These are phyloP conservation scores for Penicillium janthinellum DNA, from an alignment of 2,329 filamentous ascomycete species.

Conservation along the genomic window DNA sequence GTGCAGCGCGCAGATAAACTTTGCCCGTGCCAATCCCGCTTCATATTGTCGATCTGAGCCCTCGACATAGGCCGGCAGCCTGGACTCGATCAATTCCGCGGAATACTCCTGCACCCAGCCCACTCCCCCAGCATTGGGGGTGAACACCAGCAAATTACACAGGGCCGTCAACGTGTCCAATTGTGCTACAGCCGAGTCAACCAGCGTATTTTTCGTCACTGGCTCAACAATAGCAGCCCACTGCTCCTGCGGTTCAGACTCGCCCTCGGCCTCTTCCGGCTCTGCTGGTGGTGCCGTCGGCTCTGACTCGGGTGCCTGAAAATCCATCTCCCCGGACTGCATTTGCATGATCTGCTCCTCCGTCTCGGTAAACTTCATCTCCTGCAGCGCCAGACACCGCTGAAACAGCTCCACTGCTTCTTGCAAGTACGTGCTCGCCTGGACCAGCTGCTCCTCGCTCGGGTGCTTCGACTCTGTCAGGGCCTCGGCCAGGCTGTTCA, in stretches of 20 bases:
- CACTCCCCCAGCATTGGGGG: slow-evolving; percentile 45
- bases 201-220: slow-evolving; percentile 63
- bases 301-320: slow-evolving; percentile 11
- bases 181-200: slow-evolving; percentile 69
- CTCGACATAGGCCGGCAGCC: slow-evolving; percentile 56
- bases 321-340: slow-evolving; percentile 29
- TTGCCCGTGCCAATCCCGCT: slow-evolving; percentile 57
- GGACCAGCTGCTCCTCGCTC: slow-evolving; percentile 43
- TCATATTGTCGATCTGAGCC: slow-evolving; percentile 52
- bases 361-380: slow-evolving; percentile 50
- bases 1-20: slow-evolving; percentile 58
- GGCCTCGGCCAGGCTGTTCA: slow-evolving; percentile 66
- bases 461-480: slow-evolving; percentile 56
- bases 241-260: slow-evolving; percentile 52
- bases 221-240: slow-evolving; percentile 70
- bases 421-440: slow-evolving; percentile 58
- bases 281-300: slow-evolving; percentile 7
- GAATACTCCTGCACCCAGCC: slow-evolving; percentile 63
- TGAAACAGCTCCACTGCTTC: slow-evolving; percentile 65
- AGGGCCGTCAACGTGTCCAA: slow-evolving; percentile 57
- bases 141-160: slow-evolving; percentile 52
- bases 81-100: slow-evolving; percentile 54
- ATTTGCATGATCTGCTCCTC: slow-evolving; percentile 47
- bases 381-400: slow-evolving; percentile 57
- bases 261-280: slow-evolving; percentile 11